phyloP scores from a whole-genome alignment of 2,329 filamentous ascomycete species.

The Pseudogymnoascus sp. region DNA sequence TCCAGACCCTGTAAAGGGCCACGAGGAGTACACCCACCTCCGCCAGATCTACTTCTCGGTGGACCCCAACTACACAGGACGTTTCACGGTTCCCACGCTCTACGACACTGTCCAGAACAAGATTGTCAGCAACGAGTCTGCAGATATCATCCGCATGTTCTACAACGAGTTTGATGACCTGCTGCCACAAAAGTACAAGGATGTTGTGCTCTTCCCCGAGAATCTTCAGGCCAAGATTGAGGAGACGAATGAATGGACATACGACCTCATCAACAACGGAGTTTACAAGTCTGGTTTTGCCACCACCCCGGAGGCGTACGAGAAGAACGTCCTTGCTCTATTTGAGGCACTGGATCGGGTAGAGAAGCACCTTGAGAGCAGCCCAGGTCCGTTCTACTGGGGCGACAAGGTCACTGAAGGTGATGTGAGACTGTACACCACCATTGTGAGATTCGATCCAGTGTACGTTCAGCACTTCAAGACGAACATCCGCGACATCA shows the following conservation, averaged over 20 bases:
- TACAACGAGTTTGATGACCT: slow-evolving; percentile 72
- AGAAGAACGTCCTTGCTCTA: slow-evolving; percentile 60
- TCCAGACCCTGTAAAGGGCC: slow-evolving; percentile 53
- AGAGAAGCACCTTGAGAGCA: slow-evolving; percentile 58
- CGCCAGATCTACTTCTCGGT: slow-evolving; percentile 61
- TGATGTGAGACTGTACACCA: slow-evolving; percentile 65
- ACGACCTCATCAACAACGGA: slow-evolving; percentile 64
- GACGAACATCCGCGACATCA: slow-evolving; percentile 46
- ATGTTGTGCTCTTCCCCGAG: slow-evolving; percentile 61
- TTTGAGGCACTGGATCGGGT: slow-evolving; percentile 72
- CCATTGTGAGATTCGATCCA: slow-evolving; percentile 59
- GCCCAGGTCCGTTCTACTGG: slow-evolving; percentile 62
- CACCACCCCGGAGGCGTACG: slow-evolving; percentile 75
- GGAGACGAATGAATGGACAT: slow-evolving; percentile 71
- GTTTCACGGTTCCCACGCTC: slow-evolving; percentile 63
- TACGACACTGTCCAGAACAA: slow-evolving; percentile 58
- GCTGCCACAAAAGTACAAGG: slow-evolving; percentile 51
- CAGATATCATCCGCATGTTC: slow-evolving; percentile 79
- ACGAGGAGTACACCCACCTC: slow-evolving; percentile 43
- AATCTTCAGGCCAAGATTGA: slow-evolving; percentile 62
- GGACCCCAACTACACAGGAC: slow-evolving; percentile 57
- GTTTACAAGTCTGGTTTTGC: slow-evolving; percentile 78
- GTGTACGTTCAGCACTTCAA: slow-evolving; percentile 61
- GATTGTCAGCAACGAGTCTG: slow-evolving; percentile 77
- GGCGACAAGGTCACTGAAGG: slow-evolving; percentile 71